Base-by-base conservation (phyloP, 2,329 filamentous ascomycete genomes). In the Aureobasidium sp. region DNA sequence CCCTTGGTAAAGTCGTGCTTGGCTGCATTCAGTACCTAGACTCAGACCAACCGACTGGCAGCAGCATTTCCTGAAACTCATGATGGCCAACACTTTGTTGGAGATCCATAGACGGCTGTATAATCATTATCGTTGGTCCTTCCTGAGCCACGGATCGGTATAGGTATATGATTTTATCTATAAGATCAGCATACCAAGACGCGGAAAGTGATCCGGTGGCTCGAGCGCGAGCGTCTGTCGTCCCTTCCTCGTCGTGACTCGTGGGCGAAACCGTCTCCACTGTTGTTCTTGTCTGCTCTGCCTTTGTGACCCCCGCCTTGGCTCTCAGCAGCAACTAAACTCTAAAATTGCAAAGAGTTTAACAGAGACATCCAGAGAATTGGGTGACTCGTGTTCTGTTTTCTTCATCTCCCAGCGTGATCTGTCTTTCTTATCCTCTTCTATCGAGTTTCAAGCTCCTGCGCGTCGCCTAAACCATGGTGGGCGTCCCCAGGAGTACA, bases 401-500 rank as follows among this genome's bases (percentile, higher is more conserved):
- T 57, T 26, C 27, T 44, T 23, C 26, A n/a, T 39, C 10, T 46
- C 9, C 7, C 5, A 34, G 8, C 26, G 32, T 15, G 34, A 9
- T 34, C 5, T 13, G 20, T 42, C 9, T 15, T 32, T 32, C 51
- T 55, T 55, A 12, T 23, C 13, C 42, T 9, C 37, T 17, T 32
- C 13, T 17, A 42, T 12, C 20, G 37, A 23, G 17, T 55, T 9
- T 8, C 26, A 12, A 20, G 1, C 29, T 26, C 9, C 27, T 12
- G 12, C 27, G 10, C n/a, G 17, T 10, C 41, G 20, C 36, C 12
- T 17, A 46, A 12, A 50, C 15, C 17, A 61, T 61, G 58, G 58
- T 61, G 37, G 58, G 58, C 47, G 58, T 61, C 39, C 58, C 58
- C 23, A 44, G 58, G 29, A 51, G 42, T 46, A 61, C 58, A 36